Base-by-base conservation (phyloP, 805 yeast species). In the Cephaloascus fragrans region DNA sequence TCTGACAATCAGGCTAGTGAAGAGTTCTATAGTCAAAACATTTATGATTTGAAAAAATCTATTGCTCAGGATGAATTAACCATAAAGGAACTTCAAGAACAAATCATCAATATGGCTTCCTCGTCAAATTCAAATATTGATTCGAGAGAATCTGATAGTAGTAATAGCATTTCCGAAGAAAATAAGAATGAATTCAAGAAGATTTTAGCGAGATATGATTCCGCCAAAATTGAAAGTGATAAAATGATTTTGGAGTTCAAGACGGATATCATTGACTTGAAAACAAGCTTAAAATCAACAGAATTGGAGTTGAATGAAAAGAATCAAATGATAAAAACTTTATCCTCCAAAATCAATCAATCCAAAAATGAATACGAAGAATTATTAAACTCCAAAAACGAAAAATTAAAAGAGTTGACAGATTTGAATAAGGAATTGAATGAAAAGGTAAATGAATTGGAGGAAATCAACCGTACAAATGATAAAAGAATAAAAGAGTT, bases 1-100 rank as follows among this genome's bases (percentile, higher is more conserved):
- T 53, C 59, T 26, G 75, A 77, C 33, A 76, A 77, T 29, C 69
- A 66, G 37, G 82, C 77, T 42, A 75, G 71, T 41, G 81, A 73
- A 43, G 50, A 52, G 17, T 55, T 72, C 26, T 77, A 70, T 47
- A 60, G 66, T 37, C 54, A 57, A n/a, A 72, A 73, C 43, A 56
- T 77, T 37, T 54, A 53, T 29, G 69, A 67, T 26, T 42, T 61
- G 20, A 56, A 57, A 33, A 49, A 50, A 15, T 52, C 51, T 26
- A 36, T 54, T 26, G 18, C 10, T 4, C 4, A 6, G 4, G 8
- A 20, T 18, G 33, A 31, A 31, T 31, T 8, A 6, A 16, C 33
- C 15, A 31, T 31, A 14, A 6, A 31, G 15, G 33, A 31, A 31
- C n/a, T 31, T 9, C 33, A 31, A 31, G 15, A 31, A 8, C 33